These are phyloP conservation scores for Mycena galopus DNA, from an alignment of 768 basidiomycete species.

Conservation along the genomic window DNA sequence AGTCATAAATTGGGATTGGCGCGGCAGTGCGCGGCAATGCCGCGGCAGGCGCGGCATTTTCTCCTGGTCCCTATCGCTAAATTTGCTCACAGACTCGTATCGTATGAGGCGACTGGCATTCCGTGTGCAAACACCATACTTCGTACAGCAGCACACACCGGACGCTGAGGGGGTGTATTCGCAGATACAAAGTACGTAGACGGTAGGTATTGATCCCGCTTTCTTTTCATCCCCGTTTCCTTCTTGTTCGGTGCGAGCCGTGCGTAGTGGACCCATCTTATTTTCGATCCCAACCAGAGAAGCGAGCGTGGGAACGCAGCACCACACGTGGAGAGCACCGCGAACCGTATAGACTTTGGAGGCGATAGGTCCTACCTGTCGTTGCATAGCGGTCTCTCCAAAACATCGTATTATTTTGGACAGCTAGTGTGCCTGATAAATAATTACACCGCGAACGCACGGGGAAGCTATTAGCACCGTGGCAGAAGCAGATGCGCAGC, in stretches of 20 bases:
- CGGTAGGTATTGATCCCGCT: not conserved
- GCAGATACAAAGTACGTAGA: not conserved
- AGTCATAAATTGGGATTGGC: too few relatives aligned
- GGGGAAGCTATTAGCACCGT: too few relatives aligned
- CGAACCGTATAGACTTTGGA: not conserved
- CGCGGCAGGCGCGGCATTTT: too few relatives aligned
- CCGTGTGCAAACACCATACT: not conserved
- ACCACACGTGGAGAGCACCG: not conserved
- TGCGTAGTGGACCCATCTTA: not conserved
- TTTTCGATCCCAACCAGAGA: not conserved
- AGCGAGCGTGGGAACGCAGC: not conserved
- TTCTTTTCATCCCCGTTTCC: not conserved
- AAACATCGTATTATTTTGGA: not conserved
- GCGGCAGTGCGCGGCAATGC: too few relatives aligned
- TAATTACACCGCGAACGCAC: too few relatives aligned
- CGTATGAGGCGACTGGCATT: not conserved
- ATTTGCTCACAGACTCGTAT: not conserved
- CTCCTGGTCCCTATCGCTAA: too few relatives aligned
- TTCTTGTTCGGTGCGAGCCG: not conserved
- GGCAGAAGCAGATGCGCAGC: too few relatives aligned
- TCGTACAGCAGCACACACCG: not conserved
- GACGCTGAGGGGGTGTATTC: not conserved
- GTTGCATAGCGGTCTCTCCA: too few relatives aligned
- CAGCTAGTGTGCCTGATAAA: too few relatives aligned
- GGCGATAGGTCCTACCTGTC: not conserved